A percentile compares a stretch with the other conserved stretches of the same genome.
These are phyloP conservation scores for Terfezia boudieri DNA, from an alignment of 495 filamentous ascomycete species.

Conservation along the genomic window DNA sequence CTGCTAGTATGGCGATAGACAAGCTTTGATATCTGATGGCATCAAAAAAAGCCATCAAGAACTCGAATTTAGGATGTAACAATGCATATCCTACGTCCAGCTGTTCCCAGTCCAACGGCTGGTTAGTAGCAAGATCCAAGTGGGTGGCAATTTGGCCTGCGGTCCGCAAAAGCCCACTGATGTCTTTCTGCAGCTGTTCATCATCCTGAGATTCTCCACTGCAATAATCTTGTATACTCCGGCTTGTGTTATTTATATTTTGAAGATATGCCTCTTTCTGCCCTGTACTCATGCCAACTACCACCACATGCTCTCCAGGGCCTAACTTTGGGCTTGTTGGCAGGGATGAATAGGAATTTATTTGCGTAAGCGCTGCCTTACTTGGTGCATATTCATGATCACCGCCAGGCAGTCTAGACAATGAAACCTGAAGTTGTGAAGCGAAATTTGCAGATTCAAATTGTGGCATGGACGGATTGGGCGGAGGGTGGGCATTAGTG, in stretches of 20 bases:
- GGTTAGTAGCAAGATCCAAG: constrained; percentile 6
- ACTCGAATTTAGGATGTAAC: constrained; percentile 15
- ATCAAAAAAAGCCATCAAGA: constrained; percentile 9
- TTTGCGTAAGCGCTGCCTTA: background rate
- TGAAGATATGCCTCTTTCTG: background rate
- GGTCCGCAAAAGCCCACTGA: constrained; percentile 4
- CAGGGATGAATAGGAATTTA: background rate
- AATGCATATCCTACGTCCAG: background rate
- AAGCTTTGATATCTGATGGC: constrained; percentile 6
- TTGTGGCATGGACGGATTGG: background rate
- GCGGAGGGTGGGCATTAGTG: background rate
- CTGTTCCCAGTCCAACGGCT: background rate
- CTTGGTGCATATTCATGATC: background rate
- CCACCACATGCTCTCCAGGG: background rate
- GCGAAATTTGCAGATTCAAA: background rate
- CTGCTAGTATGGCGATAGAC: constrained; percentile 15
- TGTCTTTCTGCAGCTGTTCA: background rate
- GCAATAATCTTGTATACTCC: background rate
- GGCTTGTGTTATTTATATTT: background rate
- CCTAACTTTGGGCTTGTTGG: background rate
- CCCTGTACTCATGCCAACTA: background rate
- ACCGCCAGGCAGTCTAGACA: background rate
- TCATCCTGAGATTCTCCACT: background rate
- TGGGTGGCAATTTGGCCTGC: constrained; percentile 11
- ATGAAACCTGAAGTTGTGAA: background rate